A percentile compares a stretch with the other conserved stretches of the same genome.
Evolutionary conservation across 306 rosid genomes (phyloP).

Genomic region (Cicer yamashitae): DNA sequence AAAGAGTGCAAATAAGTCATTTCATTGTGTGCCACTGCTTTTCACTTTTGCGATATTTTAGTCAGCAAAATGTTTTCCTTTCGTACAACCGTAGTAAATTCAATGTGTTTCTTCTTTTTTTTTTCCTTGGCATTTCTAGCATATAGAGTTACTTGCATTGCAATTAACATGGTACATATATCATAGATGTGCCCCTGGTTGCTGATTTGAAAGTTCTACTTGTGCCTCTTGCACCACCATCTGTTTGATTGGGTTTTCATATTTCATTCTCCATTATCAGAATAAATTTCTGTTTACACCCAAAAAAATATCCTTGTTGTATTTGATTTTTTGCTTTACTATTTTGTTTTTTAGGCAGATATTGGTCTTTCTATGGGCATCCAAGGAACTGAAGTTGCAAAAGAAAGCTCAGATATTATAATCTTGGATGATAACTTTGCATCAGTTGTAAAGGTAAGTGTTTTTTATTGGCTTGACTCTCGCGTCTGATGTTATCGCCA

Average conservation of each 20-base stretch:
- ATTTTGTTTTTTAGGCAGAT: constrained; percentile 87
- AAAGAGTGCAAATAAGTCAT: constrained; percentile 19
- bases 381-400: constrained; percentile 98
- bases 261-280: constrained; percentile 17
- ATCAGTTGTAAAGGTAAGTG: constrained; percentile 85
- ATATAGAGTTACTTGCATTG: constrained; percentile 14
- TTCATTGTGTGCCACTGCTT: constrained; percentile 21
- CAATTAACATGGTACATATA: constrained; percentile 24
- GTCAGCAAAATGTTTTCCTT: background rate
- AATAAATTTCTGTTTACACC: constrained; percentile 20
- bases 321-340: constrained; percentile 51
- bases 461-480: constrained; percentile 34
- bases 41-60: constrained; percentile 6
- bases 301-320: constrained; percentile 28
- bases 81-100: constrained; percentile 22
- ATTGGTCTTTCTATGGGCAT: constrained; percentile 99
- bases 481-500: constrained; percentile 27
- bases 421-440: constrained; percentile 96
- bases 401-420: constrained; percentile 97
- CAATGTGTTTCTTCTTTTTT: constrained; percentile 15
- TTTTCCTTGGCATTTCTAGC: constrained; percentile 21
- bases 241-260: constrained; percentile 35
- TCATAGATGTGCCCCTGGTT: constrained; percentile 32
- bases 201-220: constrained; percentile 28
- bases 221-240: constrained; percentile 1